phyloP scores from a whole-genome alignment of 257 asterid genomes.

The Przewalskia tangutica region DNA sequence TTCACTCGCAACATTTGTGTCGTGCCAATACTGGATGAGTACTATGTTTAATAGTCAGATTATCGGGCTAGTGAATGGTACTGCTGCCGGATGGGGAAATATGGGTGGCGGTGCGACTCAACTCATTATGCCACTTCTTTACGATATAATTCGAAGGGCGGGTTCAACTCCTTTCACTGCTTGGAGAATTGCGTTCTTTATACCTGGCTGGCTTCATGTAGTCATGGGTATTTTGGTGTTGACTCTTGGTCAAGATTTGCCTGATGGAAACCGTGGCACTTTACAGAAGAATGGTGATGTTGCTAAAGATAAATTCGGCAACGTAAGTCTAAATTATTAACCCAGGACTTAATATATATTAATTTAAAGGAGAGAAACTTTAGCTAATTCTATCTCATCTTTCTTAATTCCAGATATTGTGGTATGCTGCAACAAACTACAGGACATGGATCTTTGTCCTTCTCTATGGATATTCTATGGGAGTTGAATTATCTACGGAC shows the following conservation, averaged over 20 bases:
- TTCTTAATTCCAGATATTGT: conserved; percentile 21
- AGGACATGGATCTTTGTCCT: conserved; percentile 57
- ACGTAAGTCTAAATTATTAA: conserved; percentile 10
- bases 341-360: too few species aligned
- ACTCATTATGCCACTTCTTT: conserved; percentile 48
- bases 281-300: conserved; percentile 45
- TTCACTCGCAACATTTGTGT: conserved; percentile 56
- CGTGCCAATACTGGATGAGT: conserved; percentile 56
- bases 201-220: conserved; percentile 49
- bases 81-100: conserved; percentile 65
- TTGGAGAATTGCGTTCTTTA: conserved; percentile 55
- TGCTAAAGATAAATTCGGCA: conserved; percentile 32
- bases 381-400: not conserved
- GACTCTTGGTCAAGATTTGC: conserved; percentile 55
- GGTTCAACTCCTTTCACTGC: conserved; percentile 48
- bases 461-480: conserved; percentile 61
- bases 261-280: conserved; percentile 40
- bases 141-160: conserved; percentile 16
- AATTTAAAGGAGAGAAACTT: not conserved
- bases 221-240: conserved; percentile 48
- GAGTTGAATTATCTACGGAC: conserved; percentile 47
- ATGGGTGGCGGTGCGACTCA: conserved; percentile 74
- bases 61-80: conserved; percentile 44
- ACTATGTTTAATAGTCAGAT: conserved; percentile 42
- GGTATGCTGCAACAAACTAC: conserved; percentile 49